Conservation (phyloP, 1,284 basidiomycete genomes). For the Papiliotrema flavescens region DNA sequence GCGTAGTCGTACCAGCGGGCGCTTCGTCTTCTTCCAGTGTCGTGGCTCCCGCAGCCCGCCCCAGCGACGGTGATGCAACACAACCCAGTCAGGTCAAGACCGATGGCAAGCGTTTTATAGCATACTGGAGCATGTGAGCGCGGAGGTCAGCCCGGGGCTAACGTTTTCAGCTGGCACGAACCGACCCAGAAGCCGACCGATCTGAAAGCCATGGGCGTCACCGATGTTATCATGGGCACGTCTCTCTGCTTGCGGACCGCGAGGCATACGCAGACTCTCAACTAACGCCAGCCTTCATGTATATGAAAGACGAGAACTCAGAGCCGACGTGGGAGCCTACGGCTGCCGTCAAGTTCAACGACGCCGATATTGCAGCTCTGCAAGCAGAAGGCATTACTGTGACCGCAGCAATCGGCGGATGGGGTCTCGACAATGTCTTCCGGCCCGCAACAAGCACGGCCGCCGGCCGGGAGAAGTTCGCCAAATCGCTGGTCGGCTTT, state of each 20-base stretch:
- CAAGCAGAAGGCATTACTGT: neutral
- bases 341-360: neutral
- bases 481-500: slow-evolving; percentile 5
- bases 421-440: slow-evolving; percentile 20
- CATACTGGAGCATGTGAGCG: slow-evolving; percentile 30
- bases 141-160: neutral
- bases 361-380: neutral
- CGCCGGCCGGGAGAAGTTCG: slow-evolving; percentile 5
- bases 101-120: slow-evolving; percentile 16
- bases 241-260: neutral
- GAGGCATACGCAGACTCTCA: no score
- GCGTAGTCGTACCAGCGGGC: no score
- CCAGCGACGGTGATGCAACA: no score
- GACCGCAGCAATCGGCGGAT: slow-evolving; percentile 25
- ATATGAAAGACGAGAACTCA: slow-evolving; percentile 12
- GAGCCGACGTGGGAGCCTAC: neutral
- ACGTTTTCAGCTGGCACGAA: slow-evolving; percentile 8
- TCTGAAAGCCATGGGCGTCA: slow-evolving; percentile 20
- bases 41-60: no score
- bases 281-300: slow-evolving; percentile 12
- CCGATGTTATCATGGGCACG: slow-evolving; percentile 28
- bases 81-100: no score
- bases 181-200: slow-evolving; percentile 3
- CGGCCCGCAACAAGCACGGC: slow-evolving; percentile 7
- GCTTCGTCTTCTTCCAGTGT: no score